A percentile compares a stretch with the other conserved stretches of the same genome.
Evolutionary conservation across 306 rosid species (phyloP).

Genomic region (Canavalia gladiata): DNA sequence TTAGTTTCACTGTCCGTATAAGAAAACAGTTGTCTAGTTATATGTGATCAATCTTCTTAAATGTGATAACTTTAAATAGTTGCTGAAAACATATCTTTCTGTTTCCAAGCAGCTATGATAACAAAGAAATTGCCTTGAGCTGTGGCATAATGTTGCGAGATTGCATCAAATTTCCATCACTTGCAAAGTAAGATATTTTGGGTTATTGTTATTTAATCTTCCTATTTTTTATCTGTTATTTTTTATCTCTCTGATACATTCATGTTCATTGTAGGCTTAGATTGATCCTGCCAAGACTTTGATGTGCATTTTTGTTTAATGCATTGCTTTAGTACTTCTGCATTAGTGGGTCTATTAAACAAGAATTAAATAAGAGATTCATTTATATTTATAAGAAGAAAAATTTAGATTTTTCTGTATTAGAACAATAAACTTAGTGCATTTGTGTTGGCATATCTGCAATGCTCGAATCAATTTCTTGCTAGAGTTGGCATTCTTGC

Average conservation of each 20-base stretch:
- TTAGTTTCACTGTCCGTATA: constrained; percentile 30
- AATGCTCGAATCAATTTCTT: constrained; percentile 29
- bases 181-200: constrained; percentile 79
- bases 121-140: constrained; percentile 92
- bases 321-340: constrained; percentile 38
- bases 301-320: constrained; percentile 21
- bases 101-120: constrained; percentile 82
- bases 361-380: constrained; percentile 1
- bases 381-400: constrained; percentile 14
- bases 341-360: not conserved
- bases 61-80: constrained; percentile 28
- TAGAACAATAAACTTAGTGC: constrained; percentile 14
- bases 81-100: constrained; percentile 32
- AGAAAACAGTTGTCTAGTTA: constrained; percentile 12
- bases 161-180: constrained; percentile 84
- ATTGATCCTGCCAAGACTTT: constrained; percentile 43
- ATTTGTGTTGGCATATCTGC: constrained; percentile 4
- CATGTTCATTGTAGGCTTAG: constrained; percentile 13
- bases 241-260: constrained; percentile 27
- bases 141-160: constrained; percentile 96
- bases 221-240: constrained; percentile 21
- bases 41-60: constrained; percentile 34
- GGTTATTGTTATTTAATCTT: constrained; percentile 3
- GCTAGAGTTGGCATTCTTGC: constrained; percentile 8
- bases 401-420: not conserved